These are phyloP conservation scores for Penicillium sp. DNA, from an alignment of 2,329 filamentous ascomycete species.

Conservation along the genomic window DNA sequence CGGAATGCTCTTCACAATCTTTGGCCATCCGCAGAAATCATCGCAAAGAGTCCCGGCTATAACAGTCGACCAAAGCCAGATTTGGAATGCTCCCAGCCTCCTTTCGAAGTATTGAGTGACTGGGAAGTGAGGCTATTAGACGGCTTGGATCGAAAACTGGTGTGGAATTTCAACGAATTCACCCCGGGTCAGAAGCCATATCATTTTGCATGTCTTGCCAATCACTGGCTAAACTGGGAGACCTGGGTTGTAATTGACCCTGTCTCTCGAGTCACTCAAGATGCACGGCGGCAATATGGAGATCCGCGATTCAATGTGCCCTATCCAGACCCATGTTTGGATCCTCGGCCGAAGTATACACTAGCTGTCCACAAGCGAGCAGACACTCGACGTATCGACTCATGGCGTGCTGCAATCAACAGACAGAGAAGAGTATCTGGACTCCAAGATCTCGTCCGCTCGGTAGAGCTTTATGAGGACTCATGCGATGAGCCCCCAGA, in stretches of 20 bases:
- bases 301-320: slow-evolving; percentile 37
- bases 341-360: slow-evolving; percentile 29
- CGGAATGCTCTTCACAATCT: background rate
- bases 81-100: background rate
- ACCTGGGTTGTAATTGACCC: slow-evolving; percentile 43
- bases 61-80: background rate
- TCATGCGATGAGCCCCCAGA: slow-evolving; percentile 41
- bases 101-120: slow-evolving; percentile 24
- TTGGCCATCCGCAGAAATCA: background rate
- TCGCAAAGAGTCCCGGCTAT: background rate
- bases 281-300: slow-evolving; percentile 32
- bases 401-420: slow-evolving; percentile 42
- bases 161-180: slow-evolving; percentile 39
- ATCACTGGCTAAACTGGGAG: slow-evolving; percentile 43
- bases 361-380: slow-evolving; percentile 14
- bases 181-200: slow-evolving; percentile 41
- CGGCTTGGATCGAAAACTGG: slow-evolving; percentile 35
- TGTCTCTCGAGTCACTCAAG: slow-evolving; percentile 33
- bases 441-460: slow-evolving; percentile 27
- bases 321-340: slow-evolving; percentile 22
- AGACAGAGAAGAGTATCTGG: slow-evolving; percentile 31
- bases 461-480: slow-evolving; percentile 33
- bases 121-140: slow-evolving; percentile 39
- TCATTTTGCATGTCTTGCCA: slow-evolving; percentile 40
- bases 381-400: slow-evolving; percentile 34